phyloP scores from a whole-genome alignment of 495 filamentous ascomycete species.

The Tuber magnatum region DNA sequence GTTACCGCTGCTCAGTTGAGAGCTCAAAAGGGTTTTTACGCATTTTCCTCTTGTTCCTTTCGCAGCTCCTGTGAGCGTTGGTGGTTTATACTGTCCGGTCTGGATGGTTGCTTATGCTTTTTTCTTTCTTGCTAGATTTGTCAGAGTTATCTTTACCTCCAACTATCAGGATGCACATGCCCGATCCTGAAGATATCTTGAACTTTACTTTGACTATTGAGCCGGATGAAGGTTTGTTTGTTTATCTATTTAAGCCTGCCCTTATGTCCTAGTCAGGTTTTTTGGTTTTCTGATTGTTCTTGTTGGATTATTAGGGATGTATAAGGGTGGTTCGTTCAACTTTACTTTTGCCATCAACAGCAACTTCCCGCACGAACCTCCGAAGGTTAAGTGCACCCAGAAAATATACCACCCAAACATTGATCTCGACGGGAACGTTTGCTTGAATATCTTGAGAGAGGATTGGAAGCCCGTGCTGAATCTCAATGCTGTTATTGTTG shows the following conservation, averaged over 20 bases:
- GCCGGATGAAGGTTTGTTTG: constrained; percentile 66
- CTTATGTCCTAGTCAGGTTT: neutral
- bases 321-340: constrained; percentile 78
- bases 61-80: neutral
- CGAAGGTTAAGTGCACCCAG: constrained; percentile 94
- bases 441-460: constrained; percentile 90
- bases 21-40: constrained; percentile 77
- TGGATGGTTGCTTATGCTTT: constrained; percentile 6
- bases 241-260: neutral
- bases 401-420: constrained; percentile 99
- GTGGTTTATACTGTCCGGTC: neutral
- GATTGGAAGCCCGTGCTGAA: constrained; percentile 99
- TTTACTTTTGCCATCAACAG: constrained; percentile 90
- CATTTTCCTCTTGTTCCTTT: neutral
- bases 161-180: constrained; percentile 89
- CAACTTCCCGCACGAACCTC: constrained; percentile 94
- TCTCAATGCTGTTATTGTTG: constrained; percentile 91
- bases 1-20: constrained; percentile 92
- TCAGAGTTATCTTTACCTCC: constrained; percentile 79
- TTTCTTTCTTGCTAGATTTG: constrained; percentile 57
- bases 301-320: constrained; percentile 55
- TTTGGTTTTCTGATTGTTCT: neutral
- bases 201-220: constrained; percentile 91
- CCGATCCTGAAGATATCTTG: constrained; percentile 91
- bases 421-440: constrained; percentile 94